Evolutionary conservation across 208 protist species (phyloP).

Genomic region (Leishmania mexicana): DNA sequence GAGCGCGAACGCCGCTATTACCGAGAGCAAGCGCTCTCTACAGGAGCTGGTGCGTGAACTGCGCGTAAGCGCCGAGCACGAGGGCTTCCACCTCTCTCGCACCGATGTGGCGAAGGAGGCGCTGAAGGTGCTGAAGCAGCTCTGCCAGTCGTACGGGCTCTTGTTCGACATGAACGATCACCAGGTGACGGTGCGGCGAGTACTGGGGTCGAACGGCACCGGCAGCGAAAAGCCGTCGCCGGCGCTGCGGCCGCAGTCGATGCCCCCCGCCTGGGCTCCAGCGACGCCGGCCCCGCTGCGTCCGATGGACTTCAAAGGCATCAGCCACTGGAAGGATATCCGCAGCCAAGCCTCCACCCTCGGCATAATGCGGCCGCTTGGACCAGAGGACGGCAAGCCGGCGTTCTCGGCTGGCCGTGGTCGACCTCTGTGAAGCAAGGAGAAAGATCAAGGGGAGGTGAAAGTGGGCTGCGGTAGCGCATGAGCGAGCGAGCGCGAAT

Average conservation of each 20-base stretch:
- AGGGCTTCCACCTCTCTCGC: slow-evolving; percentile 68
- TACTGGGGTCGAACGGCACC: slow-evolving; percentile 35
- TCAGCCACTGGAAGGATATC: slow-evolving; percentile 76
- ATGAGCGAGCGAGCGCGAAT: not conserved
- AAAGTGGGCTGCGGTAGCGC: not conserved
- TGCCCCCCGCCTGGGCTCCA: slow-evolving; percentile 41
- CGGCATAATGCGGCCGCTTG: slow-evolving; percentile 57
- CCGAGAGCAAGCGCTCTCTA: slow-evolving; percentile 42
- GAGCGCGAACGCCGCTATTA: slow-evolving; percentile 2
- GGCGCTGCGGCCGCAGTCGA: slow-evolving; percentile 43
- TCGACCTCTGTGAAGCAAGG: slow-evolving; percentile 34
- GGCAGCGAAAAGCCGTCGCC: slow-evolving; percentile 62
- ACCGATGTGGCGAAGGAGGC: slow-evolving; percentile 68
- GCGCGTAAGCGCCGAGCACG: slow-evolving; percentile 76
- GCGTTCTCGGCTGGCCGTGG: slow-evolving; percentile 73
- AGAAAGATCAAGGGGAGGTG: not conserved
- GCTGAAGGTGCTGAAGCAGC: slow-evolving; percentile 76
- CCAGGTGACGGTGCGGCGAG: slow-evolving; percentile 69
- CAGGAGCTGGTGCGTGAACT: slow-evolving; percentile 79
- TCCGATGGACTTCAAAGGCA: slow-evolving; percentile 79
- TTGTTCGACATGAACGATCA: slow-evolving; percentile 60
- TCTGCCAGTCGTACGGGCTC: slow-evolving; percentile 75
- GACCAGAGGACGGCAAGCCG: slow-evolving; percentile 52
- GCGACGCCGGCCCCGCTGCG: slow-evolving; percentile 57
- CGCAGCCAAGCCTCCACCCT: slow-evolving; percentile 39